A percentile compares a stretch with the other conserved stretches of the same genome.
These are phyloP conservation scores for Calonectria fujianensis DNA, from an alignment of 2,329 filamentous ascomycete genomes.

Conservation along the genomic window DNA sequence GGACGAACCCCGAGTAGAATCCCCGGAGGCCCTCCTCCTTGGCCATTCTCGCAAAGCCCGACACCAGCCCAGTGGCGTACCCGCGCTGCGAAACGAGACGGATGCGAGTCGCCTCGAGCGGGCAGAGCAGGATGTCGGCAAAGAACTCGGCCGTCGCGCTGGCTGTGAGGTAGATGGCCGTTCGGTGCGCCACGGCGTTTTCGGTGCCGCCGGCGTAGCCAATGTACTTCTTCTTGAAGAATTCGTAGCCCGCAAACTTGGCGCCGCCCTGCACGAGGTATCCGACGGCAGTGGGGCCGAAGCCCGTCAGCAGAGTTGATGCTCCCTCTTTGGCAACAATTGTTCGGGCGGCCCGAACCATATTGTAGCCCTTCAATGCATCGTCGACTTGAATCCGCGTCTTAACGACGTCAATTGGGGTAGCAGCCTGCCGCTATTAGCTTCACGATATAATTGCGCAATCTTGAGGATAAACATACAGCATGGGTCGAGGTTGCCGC, in stretches of 20 bases:
- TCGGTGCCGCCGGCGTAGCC: slow-evolving; percentile 75
- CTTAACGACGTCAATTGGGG: slow-evolving; percentile 84
- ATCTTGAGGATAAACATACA: slow-evolving; percentile 58
- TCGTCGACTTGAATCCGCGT: slow-evolving; percentile 94
- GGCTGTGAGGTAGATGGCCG: slow-evolving; percentile 82
- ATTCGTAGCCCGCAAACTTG: slow-evolving; percentile 95
- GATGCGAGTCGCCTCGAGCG: slow-evolving; percentile 87
- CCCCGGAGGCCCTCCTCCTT: slow-evolving; percentile 85
- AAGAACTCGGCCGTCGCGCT: slow-evolving; percentile 82
- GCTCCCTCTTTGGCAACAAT: slow-evolving; percentile 88
- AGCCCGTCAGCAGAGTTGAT: slow-evolving; percentile 86
- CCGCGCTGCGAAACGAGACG: slow-evolving; percentile 88
- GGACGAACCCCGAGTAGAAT: slow-evolving; percentile 94
- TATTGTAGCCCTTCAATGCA: slow-evolving; percentile 87
- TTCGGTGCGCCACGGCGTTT: slow-evolving; percentile 66
- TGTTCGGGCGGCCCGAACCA: slow-evolving; percentile 85
- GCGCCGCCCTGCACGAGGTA: slow-evolving; percentile 93
- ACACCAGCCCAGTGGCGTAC: slow-evolving; percentile 82
- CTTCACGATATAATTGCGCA: background rate
- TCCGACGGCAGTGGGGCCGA: slow-evolving; percentile 89
- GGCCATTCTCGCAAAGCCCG: slow-evolving; percentile 84
- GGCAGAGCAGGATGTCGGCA: slow-evolving; percentile 89
- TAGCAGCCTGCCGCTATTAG: slow-evolving; percentile 65
- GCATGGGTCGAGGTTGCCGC: slow-evolving; percentile 72
- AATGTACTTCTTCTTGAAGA: slow-evolving; percentile 94